Base-by-base conservation (phyloP, 345 rosid species). In the Eucalyptus shirleyi region DNA sequence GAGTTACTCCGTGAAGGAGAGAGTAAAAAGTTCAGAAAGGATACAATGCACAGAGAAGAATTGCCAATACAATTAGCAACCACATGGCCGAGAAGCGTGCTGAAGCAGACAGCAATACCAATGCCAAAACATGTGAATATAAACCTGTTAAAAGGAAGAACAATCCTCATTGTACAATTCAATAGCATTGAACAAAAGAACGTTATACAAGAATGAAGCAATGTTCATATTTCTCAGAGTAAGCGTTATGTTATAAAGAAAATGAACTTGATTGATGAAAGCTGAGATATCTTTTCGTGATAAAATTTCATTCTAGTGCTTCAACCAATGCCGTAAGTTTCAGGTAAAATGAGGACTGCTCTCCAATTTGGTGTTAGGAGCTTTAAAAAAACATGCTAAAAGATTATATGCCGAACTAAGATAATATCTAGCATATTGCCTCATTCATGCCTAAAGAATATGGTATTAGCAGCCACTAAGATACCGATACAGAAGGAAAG, bases 71-170 rank as follows among this genome's bases (percentile, higher is more conserved):
- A 91, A 86, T 90, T 94, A 15, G 92, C 89, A 86, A 90, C 88
- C 77, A 87, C 37, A 87, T 92, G 88, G 49, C 97, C 94, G 50
- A 87, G 81, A 44, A 95, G 9, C n/a, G 95, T 92, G 92, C 91
- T 94, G 91, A 94, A 93, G 91, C 93, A 93, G 44, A 92, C 93
- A 7, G 91, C 91, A 7, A 95, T 95, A 44, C 97, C 97, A 28
- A 92, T 91, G 4, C 92, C 95, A 2, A 91, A 90, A 88, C 93
- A 92, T 67, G 94, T 49, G 88, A 86, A 88, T 86, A 95, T 94
- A 88, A 95, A 95, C 97, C 97, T 95, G 97, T 86, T 81, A 87
- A 86, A 89, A 60, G 42, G 23, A 88, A 40, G 32, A 80, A 83
- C 24, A 12, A 18, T 88, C 15, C 44, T 44, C 24, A 40, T 23